Evolutionary conservation across 768 basidiomycete species (phyloP).

Genomic region (Pilatotrama ljubarskyi): DNA sequence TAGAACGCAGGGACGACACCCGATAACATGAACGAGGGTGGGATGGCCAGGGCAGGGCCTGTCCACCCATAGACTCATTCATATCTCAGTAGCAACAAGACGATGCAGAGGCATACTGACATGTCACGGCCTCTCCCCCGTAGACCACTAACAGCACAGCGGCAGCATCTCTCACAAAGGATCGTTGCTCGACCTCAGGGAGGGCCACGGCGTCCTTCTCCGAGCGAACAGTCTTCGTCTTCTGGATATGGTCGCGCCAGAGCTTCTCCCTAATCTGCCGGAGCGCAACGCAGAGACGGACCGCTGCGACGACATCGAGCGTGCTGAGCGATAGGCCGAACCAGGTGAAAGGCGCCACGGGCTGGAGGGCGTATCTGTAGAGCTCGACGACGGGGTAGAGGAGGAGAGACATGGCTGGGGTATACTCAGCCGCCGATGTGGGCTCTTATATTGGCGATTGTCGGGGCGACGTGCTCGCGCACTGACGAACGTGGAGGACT

Average conservation of each 20-base stretch:
- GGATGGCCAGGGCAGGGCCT: conserved; percentile 64
- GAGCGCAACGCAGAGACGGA: conserved; percentile 69
- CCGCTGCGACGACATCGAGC: conserved; percentile 64
- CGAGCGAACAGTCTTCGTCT: conserved; percentile 20
- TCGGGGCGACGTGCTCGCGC: not conserved
- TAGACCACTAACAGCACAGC: conserved; percentile 70
- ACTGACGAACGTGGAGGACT: conserved; percentile 2
- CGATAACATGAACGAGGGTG: conserved; percentile 82
- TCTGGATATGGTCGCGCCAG: conserved; percentile 43
- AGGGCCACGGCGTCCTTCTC: conserved; percentile 33
- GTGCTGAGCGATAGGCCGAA: conserved; percentile 59
- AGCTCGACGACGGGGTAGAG: conserved; percentile 46
- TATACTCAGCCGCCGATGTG: not conserved
- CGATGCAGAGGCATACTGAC: conserved; percentile 39
- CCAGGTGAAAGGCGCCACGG: conserved; percentile 68
- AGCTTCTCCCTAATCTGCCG: conserved; percentile 63
- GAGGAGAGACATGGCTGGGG: conserved; percentile 36
- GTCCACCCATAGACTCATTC: not conserved
- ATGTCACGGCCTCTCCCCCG: conserved; percentile 72
- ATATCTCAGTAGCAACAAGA: not conserved
- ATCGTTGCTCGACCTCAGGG: conserved; percentile 45
- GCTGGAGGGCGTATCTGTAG: conserved; percentile 54
- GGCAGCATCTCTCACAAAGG: conserved; percentile 56
- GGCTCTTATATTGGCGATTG: not conserved
- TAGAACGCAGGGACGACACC: conserved; percentile 67